Conservation (phyloP, 495 filamentous ascomycete genomes). For the Lichenothelia convexa region DNA sequence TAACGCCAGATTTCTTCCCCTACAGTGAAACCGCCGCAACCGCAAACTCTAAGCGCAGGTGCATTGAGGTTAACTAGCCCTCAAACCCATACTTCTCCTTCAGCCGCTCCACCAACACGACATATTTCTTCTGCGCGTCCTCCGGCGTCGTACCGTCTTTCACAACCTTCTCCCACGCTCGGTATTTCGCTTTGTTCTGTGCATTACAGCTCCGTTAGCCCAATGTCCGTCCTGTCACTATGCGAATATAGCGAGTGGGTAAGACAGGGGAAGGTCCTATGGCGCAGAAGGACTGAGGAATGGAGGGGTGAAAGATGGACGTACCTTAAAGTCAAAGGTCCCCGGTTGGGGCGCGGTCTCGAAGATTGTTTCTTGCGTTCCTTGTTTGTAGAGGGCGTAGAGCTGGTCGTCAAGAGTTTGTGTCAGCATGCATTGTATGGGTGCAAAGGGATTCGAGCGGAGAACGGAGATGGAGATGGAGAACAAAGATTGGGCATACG, state of each 20-base stretch:
- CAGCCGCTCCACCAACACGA: conserved; percentile 46
- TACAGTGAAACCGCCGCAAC: too few relatives aligned
- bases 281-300: too few relatives aligned
- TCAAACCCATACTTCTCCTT: conserved; percentile 41
- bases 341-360: conserved; percentile 26
- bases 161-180: conserved; percentile 48
- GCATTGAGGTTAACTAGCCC: too few relatives aligned
- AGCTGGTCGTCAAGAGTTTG: conserved; percentile 20
- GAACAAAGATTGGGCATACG: too few relatives aligned
- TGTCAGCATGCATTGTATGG: background rate
- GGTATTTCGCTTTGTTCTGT: conserved; percentile 63
- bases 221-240: too few relatives aligned
- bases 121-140: conserved; percentile 59
- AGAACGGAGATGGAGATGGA: too few relatives aligned
- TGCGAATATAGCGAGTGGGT: too few relatives aligned
- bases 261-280: too few relatives aligned
- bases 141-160: conserved; percentile 36
- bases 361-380: conserved; percentile 26
- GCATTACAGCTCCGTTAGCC: too few relatives aligned
- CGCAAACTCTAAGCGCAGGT: too few relatives aligned
- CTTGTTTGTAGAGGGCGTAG: conserved; percentile 43
- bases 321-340: conserved; percentile 37
- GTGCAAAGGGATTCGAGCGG: conserved; percentile 1
- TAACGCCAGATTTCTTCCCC: too few relatives aligned
- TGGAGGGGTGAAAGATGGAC: conserved; percentile 1